Percentiles rank a stretch among this genome's conserved stretches.
Evolutionary conservation across 768 basidiomycete genomes (phyloP).

Genomic region (Boletus bicolor): DNA sequence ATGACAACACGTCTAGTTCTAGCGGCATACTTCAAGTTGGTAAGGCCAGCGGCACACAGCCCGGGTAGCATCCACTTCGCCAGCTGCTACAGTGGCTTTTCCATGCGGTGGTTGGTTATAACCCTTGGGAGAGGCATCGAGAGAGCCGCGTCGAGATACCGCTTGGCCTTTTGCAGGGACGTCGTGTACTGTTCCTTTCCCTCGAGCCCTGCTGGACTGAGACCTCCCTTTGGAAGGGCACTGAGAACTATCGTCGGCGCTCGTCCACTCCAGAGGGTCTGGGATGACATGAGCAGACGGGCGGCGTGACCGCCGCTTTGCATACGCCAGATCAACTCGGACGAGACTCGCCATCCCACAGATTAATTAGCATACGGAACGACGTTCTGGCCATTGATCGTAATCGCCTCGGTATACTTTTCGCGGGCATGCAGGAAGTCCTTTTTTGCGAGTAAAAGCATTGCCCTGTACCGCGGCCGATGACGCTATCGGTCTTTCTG

Average conservation of each 20-base stretch:
- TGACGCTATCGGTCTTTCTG: background rate
- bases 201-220: background rate
- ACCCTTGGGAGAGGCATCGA: background rate
- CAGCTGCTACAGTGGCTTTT: background rate
- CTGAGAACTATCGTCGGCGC: background rate
- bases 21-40: no score
- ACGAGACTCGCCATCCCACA: background rate
- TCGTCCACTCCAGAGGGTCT: background rate
- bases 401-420: constrained; percentile 4
- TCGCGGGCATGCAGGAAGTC: background rate
- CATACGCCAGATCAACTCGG: background rate
- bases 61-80: constrained; percentile 3
- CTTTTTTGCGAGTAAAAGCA: background rate
- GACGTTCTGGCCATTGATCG: background rate
- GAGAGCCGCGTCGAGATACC: background rate
- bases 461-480: background rate
- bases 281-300: background rate
- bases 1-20: background rate
- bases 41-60: background rate
- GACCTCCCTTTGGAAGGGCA: background rate
- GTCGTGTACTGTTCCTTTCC: background rate
- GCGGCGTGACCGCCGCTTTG: constrained; percentile 3
- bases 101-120: background rate
- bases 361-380: constrained; percentile 1
- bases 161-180: background rate